Conservation (phyloP, 1,284 basidiomycete species). For the Pholiota adiposa region DNA sequence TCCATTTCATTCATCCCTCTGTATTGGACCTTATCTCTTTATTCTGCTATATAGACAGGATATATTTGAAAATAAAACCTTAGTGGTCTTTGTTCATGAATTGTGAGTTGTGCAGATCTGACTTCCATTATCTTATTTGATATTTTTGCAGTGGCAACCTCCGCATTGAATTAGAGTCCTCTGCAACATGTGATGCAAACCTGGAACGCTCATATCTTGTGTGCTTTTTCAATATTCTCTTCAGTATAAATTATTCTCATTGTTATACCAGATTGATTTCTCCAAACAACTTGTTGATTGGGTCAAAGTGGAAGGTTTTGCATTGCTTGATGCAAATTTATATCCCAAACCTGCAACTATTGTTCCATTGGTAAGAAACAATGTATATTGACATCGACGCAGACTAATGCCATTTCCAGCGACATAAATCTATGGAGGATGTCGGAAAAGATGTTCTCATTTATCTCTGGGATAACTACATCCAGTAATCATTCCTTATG, state of each 20-base stretch:
- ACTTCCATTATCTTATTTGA: background rate
- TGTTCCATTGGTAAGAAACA: slow-evolving; percentile 36
- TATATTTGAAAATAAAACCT: slow-evolving; percentile 66
- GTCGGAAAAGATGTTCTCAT: slow-evolving; percentile 64
- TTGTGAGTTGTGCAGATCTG: slow-evolving; percentile 60
- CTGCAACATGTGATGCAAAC: slow-evolving; percentile 73
- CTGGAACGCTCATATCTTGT: slow-evolving; percentile 86
- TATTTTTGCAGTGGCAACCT: slow-evolving; percentile 73
- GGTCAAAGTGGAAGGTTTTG: slow-evolving; percentile 68
- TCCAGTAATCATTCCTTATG: slow-evolving; percentile 60
- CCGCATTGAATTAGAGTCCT: slow-evolving; percentile 77
- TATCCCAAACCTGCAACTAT: slow-evolving; percentile 65
- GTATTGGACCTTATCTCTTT: background rate
- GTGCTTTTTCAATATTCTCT: slow-evolving; percentile 12
- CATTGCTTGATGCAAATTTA: slow-evolving; percentile 88
- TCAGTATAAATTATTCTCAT: slow-evolving; percentile 6
- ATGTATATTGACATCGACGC: background rate
- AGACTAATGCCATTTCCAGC: slow-evolving; percentile 24
- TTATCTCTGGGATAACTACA: slow-evolving; percentile 96
- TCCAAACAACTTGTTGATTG: slow-evolving; percentile 82
- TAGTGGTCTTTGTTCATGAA: slow-evolving; percentile 89
- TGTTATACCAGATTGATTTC: slow-evolving; percentile 78
- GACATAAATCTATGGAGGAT: slow-evolving; percentile 43
- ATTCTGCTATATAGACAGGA: slow-evolving; percentile 50
- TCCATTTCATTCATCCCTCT: background rate